phyloP scores from a whole-genome alignment of 2,329 filamentous ascomycete species.

The Aspergillus texensis region DNA sequence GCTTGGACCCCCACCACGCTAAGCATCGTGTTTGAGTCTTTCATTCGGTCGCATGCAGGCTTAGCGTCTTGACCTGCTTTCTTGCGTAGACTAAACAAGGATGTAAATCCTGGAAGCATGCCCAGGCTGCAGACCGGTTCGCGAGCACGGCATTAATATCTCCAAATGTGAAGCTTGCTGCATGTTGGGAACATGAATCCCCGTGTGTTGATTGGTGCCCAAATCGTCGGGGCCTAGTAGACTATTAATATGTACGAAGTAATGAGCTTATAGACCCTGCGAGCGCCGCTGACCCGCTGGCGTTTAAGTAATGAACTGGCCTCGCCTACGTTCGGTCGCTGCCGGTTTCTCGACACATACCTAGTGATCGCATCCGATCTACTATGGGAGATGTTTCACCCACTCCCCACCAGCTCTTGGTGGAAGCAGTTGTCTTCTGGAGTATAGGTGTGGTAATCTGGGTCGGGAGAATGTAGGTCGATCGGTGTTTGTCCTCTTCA shows the following conservation, averaged over 20 bases:
- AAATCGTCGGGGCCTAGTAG: neutral
- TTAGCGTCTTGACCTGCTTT: neutral
- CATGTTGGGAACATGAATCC: neutral
- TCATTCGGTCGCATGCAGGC: neutral
- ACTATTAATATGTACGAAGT: too few relatives aligned
- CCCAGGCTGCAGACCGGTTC: neutral
- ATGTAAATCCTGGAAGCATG: neutral
- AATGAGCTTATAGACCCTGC: too few relatives aligned
- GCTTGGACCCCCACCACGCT: neutral
- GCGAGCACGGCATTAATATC: neutral
- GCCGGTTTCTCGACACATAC: neutral
- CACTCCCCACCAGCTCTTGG: conserved; percentile 16
- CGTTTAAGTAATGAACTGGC: neutral
- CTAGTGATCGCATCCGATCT: neutral
- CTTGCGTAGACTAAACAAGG: neutral
- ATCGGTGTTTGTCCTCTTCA: neutral
- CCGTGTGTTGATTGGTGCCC: neutral
- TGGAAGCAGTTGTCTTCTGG: conserved; percentile 32
- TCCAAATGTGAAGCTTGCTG: neutral
- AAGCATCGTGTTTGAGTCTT: neutral
- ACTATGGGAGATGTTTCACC: conserved; percentile 24
- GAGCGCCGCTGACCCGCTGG: neutral
- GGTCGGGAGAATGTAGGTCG: neutral
- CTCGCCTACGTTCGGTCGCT: neutral
- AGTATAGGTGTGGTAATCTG: conserved; percentile 20